Percentiles rank a stretch among this genome's conserved stretches.
These are phyloP conservation scores for Leccinum fibrillosum DNA, from an alignment of 768 basidiomycete species.

Conservation along the genomic window DNA sequence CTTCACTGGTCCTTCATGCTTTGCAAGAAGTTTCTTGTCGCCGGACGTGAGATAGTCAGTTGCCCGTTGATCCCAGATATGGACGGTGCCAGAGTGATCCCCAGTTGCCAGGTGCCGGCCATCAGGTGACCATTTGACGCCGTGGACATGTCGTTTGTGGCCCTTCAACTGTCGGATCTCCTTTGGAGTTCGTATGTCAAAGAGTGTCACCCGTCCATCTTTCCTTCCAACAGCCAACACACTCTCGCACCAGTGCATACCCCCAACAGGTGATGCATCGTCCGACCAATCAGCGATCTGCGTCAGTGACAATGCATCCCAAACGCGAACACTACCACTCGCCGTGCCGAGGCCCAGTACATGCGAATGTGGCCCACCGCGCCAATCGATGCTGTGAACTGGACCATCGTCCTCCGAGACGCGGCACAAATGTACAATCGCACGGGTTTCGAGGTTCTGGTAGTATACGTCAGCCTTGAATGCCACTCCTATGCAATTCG, in stretches of 20 bases:
- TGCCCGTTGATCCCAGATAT: slow-evolving; percentile 44
- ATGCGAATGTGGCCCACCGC: slow-evolving; percentile 36
- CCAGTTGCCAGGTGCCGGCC: slow-evolving; percentile 39
- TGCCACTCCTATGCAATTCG: slow-evolving; percentile 60
- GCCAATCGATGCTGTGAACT: slow-evolving; percentile 53
- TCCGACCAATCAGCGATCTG: slow-evolving; percentile 34
- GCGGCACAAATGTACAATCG: slow-evolving; percentile 49
- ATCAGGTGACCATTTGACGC: slow-evolving; percentile 41
- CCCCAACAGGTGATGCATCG: slow-evolving; percentile 34
- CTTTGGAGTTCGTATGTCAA: slow-evolving; percentile 34
- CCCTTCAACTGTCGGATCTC: slow-evolving; percentile 28
- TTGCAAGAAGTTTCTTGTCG: slow-evolving; percentile 38
- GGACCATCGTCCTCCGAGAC: slow-evolving; percentile 33
- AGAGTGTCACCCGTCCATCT: slow-evolving; percentile 37
- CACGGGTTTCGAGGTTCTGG: slow-evolving; percentile 55
- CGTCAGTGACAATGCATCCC: slow-evolving; percentile 41
- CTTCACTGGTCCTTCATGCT: slow-evolving; percentile 44
- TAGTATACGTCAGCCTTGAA: slow-evolving; percentile 59
- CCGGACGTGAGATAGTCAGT: slow-evolving; percentile 28
- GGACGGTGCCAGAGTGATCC: slow-evolving; percentile 39
- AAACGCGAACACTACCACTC: slow-evolving; percentile 49
- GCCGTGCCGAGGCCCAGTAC: slow-evolving; percentile 52
- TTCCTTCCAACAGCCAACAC: slow-evolving; percentile 39
- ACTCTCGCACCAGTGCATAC: slow-evolving; percentile 39
- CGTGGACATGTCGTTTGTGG: slow-evolving; percentile 35